Conservation (phyloP, 495 filamentous ascomycete genomes). For the Tuber calosporum region DNA sequence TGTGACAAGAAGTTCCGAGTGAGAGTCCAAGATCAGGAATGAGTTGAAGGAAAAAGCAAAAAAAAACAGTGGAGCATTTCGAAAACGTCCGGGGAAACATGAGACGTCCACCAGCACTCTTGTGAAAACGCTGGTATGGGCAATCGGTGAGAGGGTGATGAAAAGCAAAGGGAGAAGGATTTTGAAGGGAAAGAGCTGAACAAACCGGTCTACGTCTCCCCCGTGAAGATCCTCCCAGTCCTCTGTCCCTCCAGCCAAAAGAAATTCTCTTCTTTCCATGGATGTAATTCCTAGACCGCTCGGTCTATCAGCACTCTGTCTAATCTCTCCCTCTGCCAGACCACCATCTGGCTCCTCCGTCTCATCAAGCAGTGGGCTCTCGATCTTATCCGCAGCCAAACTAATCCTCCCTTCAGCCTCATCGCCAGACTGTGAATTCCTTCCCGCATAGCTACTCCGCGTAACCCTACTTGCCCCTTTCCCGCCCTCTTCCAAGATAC, state of each 20-base stretch:
- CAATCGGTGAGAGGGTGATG: neutral
- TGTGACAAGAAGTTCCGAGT: constrained; percentile 15
- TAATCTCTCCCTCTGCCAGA: constrained; percentile 17
- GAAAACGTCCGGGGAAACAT: neutral
- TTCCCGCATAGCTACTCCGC: constrained; percentile 29
- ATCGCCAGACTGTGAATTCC: constrained; percentile 25
- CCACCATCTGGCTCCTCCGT: constrained; percentile 22
- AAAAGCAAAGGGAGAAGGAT: neutral
- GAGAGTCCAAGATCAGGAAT: constrained; percentile 10
- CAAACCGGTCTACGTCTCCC: constrained; percentile 67
- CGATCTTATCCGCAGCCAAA: constrained; percentile 7
- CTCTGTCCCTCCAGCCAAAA: constrained; percentile 75
- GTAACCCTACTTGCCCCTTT: constrained; percentile 27
- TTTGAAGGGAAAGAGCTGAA: neutral
- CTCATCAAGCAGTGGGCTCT: constrained; percentile 8
- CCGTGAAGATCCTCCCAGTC: constrained; percentile 90
- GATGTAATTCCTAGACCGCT: constrained; percentile 3
- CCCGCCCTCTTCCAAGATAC: constrained; percentile 34
- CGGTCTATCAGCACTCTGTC: constrained; percentile 7
- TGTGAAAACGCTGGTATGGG: neutral
- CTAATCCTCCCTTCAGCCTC: constrained; percentile 23
- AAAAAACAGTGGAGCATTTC: neutral
- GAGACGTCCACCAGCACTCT: neutral
- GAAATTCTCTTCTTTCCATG: constrained; percentile 15
- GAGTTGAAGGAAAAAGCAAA: neutral